Conservation (phyloP, 2,329 filamentous ascomycete species). For the Tolypocladium paradoxum region DNA sequence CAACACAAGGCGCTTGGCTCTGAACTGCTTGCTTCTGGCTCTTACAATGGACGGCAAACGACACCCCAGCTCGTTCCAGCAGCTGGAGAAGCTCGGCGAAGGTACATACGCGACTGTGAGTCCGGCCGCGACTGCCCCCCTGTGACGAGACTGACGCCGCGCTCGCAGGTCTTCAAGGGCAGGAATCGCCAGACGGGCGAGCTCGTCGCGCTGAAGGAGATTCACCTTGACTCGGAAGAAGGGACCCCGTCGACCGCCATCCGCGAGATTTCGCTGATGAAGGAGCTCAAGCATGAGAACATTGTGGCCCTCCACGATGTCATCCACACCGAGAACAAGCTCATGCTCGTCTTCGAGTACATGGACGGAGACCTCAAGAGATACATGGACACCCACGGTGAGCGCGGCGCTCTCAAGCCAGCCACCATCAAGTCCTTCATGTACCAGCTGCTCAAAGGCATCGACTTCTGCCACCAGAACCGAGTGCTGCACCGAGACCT, state of each 20-base stretch:
- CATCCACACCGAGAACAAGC: slow-evolving; percentile 98
- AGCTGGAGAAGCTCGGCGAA: slow-evolving; percentile 97
- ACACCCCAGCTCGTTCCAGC: slow-evolving; percentile 95
- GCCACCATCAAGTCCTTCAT: slow-evolving; percentile 97
- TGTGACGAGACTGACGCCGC: slow-evolving; percentile 6
- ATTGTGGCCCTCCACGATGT: slow-evolving; percentile 97
- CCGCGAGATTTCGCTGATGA: slow-evolving; percentile 97
- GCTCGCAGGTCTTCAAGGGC: slow-evolving; percentile 82
- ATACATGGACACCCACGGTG: slow-evolving; percentile 92
- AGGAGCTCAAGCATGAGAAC: slow-evolving; percentile 97
- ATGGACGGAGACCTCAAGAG: slow-evolving; percentile 99
- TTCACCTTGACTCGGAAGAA: slow-evolving; percentile 96
- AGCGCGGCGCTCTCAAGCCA: slow-evolving; percentile 80
- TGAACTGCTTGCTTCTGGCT: background rate
- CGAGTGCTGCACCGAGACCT: slow-evolving; percentile 89
- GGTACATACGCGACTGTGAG: slow-evolving; percentile 95
- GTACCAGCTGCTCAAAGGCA: slow-evolving; percentile 91
- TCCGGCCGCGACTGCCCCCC: background rate
- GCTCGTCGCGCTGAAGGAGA: slow-evolving; percentile 94
- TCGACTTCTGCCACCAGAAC: slow-evolving; percentile 97
- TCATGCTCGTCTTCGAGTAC: slow-evolving; percentile 98
- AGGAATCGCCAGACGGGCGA: slow-evolving; percentile 95
- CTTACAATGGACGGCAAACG: slow-evolving; percentile 75
- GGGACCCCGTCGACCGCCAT: slow-evolving; percentile 96
- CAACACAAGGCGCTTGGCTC: background rate